These are phyloP conservation scores for Fusarium tupiense DNA, from an alignment of 2,329 filamentous ascomycete genomes.

Conservation along the genomic window DNA sequence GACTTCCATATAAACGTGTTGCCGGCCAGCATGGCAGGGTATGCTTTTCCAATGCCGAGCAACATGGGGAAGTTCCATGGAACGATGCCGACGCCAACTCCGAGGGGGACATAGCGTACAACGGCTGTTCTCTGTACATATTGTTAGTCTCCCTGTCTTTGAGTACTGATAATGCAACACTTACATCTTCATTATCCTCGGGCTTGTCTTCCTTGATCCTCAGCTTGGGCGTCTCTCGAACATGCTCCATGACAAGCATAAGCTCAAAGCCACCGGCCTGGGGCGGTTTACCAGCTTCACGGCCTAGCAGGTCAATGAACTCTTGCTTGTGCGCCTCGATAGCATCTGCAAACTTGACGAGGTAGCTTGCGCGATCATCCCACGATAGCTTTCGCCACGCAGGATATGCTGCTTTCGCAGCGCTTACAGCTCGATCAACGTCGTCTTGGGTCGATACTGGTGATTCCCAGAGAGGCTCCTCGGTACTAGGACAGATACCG, in stretches of 20 bases:
- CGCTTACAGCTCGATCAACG: slow-evolving; percentile 44
- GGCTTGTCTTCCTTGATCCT: slow-evolving; percentile 25
- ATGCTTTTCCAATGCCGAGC: slow-evolving; percentile 56
- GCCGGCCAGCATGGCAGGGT: slow-evolving; percentile 65
- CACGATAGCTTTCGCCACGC: slow-evolving; percentile 43
- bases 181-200: slow-evolving; percentile 27
- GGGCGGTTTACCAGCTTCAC: slow-evolving; percentile 43
- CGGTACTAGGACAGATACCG: slow-evolving; percentile 45
- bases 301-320: slow-evolving; percentile 34
- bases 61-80: slow-evolving; percentile 40
- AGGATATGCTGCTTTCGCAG: slow-evolving; percentile 43
- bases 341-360: slow-evolving; percentile 42
- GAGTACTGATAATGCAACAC: not conserved
- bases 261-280: slow-evolving; percentile 11
- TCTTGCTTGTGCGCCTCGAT: slow-evolving; percentile 39
- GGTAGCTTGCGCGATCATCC: slow-evolving; percentile 39
- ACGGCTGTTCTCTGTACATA: not conserved
- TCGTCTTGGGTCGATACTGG: slow-evolving; percentile 44
- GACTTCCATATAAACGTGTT: slow-evolving; percentile 67
- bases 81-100: slow-evolving; percentile 33
- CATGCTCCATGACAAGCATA: not conserved
- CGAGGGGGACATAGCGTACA: slow-evolving; percentile 9
- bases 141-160: slow-evolving; percentile 11
- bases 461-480: slow-evolving; percentile 45
- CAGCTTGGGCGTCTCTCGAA: not conserved